Evolutionary conservation across 1,139 yeast species (phyloP).

Genomic region (Petasospora fabianii): DNA sequence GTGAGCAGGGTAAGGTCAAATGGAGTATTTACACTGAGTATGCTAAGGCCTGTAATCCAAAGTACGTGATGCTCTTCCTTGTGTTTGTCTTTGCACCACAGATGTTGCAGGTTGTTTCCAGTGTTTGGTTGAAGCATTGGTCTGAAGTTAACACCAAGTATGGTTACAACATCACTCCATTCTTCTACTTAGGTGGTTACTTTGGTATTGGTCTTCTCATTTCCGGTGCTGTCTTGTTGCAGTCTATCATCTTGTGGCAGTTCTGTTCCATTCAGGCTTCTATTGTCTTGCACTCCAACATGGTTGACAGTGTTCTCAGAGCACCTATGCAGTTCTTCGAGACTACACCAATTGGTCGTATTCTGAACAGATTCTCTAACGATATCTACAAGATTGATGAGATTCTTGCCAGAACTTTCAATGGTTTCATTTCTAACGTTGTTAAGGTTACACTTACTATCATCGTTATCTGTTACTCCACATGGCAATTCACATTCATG

Average conservation of each 20-base stretch:
- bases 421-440: conserved; percentile 72
- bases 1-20: conserved; percentile 92
- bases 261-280: conserved; percentile 86
- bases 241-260: conserved; percentile 73
- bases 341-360: conserved; percentile 94
- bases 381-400: conserved; percentile 94
- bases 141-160: conserved; percentile 75
- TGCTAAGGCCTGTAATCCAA: conserved; percentile 84
- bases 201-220: conserved; percentile 70
- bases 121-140: conserved; percentile 96
- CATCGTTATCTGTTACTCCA: conserved; percentile 76
- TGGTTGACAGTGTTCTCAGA: conserved; percentile 77
- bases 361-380: conserved; percentile 88
- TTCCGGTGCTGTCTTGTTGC: conserved; percentile 56
- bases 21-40: conserved; percentile 83
- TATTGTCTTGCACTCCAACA: conserved; percentile 65
- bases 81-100: conserved; percentile 50
- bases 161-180: conserved; percentile 70
- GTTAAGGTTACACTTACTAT: conserved; percentile 78
- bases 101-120: conserved; percentile 59
- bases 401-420: conserved; percentile 75
- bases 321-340: conserved; percentile 98
- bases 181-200: conserved; percentile 70
- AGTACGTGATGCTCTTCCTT: conserved; percentile 57
- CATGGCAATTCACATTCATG: conserved; percentile 80